These are phyloP conservation scores for Saccharum hybrid DNA, from an alignment of 202 grass and related monocot species.

Conservation along the genomic window DNA sequence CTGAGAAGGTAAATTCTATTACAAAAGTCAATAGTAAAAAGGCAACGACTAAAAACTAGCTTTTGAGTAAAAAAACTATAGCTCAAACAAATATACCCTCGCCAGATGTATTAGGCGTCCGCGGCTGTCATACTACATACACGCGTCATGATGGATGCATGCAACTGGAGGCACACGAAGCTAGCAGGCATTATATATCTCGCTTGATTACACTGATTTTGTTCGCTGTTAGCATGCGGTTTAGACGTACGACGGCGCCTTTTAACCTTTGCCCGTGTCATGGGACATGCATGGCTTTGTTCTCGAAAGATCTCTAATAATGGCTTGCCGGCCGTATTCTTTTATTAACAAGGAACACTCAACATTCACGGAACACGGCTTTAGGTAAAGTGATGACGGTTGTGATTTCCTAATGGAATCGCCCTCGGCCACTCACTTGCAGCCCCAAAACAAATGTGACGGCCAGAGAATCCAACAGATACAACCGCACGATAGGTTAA, in stretches of 20 bases:
- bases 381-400: background rate
- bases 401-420: background rate
- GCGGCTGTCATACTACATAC: background rate
- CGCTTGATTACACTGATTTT: background rate
- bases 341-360: background rate
- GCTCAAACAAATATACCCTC: background rate
- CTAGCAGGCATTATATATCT: background rate
- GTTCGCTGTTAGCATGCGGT: conserved; percentile 1
- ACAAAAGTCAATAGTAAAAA: background rate
- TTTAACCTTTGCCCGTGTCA: background rate
- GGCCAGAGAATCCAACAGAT: too few relatives aligned
- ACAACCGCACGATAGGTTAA: background rate
- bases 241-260: background rate
- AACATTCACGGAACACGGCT: background rate
- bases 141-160: background rate
- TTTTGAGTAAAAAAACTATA: background rate
- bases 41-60: background rate
- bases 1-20: background rate
- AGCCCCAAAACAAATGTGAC: background rate
- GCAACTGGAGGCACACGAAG: background rate
- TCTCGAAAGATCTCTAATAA: background rate
- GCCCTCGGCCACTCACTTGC: background rate
- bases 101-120: background rate
- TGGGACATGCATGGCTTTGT: background rate
- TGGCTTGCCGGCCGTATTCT: conserved; percentile 3